A percentile compares a stretch with the other conserved stretches of the same genome.
Evolutionary conservation across 805 yeast genomes (phyloP).

Genomic region (Starmerella geochares): DNA sequence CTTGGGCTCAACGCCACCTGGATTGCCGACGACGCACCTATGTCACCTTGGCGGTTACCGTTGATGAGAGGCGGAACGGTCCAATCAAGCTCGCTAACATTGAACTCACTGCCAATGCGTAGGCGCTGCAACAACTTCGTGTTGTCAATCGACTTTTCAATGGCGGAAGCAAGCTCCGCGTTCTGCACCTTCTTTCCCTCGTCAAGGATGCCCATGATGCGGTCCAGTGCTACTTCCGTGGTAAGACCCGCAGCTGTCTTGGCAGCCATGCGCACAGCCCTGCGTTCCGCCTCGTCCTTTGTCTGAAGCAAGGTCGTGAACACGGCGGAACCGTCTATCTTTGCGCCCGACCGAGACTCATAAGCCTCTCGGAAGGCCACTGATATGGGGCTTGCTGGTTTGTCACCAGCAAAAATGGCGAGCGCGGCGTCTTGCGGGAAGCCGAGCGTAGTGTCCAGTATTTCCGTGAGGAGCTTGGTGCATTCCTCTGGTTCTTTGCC

Average conservation of each 20-base stretch:
- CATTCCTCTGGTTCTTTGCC: conserved; percentile 75
- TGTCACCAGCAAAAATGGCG: conserved; percentile 67
- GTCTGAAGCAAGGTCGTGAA: conserved; percentile 52
- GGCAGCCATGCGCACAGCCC: conserved; percentile 56
- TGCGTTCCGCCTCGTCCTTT: conserved; percentile 72
- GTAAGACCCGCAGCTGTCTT: conserved; percentile 69
- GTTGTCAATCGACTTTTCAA: conserved; percentile 76
- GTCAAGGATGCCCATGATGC: conserved; percentile 77
- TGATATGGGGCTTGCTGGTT: conserved; percentile 72
- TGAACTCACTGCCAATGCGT: conserved; percentile 56
- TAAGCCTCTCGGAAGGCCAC: conserved; percentile 35
- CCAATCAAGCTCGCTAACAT: conserved; percentile 75
- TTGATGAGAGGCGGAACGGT: conserved; percentile 90
- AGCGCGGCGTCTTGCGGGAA: conserved; percentile 37
- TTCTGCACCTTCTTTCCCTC: conserved; percentile 73
- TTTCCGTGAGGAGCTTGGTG: conserved; percentile 50
- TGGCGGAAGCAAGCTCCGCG: conserved; percentile 56
- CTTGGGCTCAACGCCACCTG: conserved; percentile 75
- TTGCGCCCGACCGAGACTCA: conserved; percentile 25
- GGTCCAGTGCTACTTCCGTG: conserved; percentile 66
- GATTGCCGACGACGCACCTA: conserved; percentile 67
- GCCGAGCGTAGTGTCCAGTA: conserved; percentile 33
- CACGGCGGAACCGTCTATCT: conserved; percentile 44
- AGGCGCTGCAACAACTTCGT: conserved; percentile 55
- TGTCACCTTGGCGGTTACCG: conserved; percentile 40